A percentile compares a stretch with the other conserved stretches of the same genome.
phyloP scores from a whole-genome alignment of 176 grass and related monocot genomes.

The Avena sativa region DNA sequence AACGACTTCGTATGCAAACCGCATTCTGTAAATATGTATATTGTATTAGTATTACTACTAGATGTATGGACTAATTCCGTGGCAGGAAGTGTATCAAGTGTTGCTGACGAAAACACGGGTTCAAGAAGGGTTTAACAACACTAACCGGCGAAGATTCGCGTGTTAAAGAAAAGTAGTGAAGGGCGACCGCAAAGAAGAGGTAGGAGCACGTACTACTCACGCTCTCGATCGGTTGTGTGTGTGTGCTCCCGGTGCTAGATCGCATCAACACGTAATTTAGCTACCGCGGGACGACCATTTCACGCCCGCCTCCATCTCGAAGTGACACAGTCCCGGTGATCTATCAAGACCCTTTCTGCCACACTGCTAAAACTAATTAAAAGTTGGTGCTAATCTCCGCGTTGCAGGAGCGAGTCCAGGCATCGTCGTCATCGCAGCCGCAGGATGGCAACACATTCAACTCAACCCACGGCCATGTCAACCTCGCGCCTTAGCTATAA shows the following conservation, averaged over 20 bases:
- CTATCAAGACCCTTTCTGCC: slow-evolving; percentile 23
- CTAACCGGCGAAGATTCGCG: neutral
- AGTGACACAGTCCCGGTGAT: neutral
- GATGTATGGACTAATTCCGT: neutral
- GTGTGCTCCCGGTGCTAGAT: neutral
- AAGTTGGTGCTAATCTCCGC: neutral
- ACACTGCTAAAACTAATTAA: neutral
- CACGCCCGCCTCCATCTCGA: neutral
- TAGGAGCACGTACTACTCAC: neutral
- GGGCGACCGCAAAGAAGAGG: no score
- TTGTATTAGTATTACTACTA: neutral
- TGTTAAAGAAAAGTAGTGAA: neutral
- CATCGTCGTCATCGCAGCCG: neutral
- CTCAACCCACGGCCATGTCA: neutral
- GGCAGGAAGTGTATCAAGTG: neutral
- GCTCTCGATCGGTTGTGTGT: neutral
- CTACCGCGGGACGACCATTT: neutral
- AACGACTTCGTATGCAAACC: neutral
- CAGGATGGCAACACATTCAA: no score
- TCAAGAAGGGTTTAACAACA: neutral
- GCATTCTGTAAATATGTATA: neutral
- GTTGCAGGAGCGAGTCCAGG: slow-evolving; percentile 34
- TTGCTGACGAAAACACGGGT: neutral
- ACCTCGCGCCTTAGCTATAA: slow-evolving; percentile 16
- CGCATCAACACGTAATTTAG: neutral